A percentile compares a stretch with the other conserved stretches of the same genome.
Evolutionary conservation across 352 stramenopile species (phyloP).

Genomic region (Globisporangium nunn): DNA sequence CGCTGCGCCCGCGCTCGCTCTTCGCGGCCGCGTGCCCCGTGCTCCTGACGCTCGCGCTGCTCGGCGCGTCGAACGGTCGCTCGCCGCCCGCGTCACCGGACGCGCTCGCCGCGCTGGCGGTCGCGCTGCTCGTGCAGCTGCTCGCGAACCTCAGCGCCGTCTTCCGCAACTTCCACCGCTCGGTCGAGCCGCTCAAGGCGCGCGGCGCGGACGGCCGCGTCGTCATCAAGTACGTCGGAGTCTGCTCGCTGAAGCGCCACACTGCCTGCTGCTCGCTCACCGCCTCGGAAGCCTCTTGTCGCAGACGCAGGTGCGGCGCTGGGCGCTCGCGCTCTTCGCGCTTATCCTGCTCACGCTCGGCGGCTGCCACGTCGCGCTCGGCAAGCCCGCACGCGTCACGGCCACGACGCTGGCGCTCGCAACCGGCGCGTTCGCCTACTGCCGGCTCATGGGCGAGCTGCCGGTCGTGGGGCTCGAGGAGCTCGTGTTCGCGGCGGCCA

Average conservation of each 20-base stretch:
- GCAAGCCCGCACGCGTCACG: conserved; percentile 28
- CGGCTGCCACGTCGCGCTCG: conserved; percentile 28
- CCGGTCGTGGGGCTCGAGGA: conserved; percentile 44
- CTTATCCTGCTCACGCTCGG: conserved; percentile 34
- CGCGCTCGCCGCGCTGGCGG: conserved; percentile 21
- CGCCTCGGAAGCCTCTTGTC: conserved; percentile 44
- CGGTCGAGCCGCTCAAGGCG: conserved; percentile 29
- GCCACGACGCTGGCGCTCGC: conserved; percentile 22
- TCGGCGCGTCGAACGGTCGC: conserved; percentile 10
- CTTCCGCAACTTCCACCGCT: conserved; percentile 66
- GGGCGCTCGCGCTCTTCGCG: conserved; percentile 51
- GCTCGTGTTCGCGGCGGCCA: conserved; percentile 31
- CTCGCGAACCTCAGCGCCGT: conserved; percentile 63
- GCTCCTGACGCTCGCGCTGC: conserved; percentile 43
- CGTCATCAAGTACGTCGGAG: conserved; percentile 50
- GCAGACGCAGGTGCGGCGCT: conserved; percentile 62
- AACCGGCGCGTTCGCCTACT: conserved; percentile 51
- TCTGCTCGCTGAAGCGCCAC: too few species aligned
- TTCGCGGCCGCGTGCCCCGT: conserved; percentile 51
- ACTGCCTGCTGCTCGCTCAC: too few species aligned
- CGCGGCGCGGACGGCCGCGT: conserved; percentile 36
- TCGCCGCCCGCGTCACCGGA: conserved; percentile 28
- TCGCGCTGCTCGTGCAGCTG: conserved; percentile 59
- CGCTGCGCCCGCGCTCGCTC: conserved; percentile 45
- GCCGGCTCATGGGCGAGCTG: conserved; percentile 24